Base-by-base conservation (phyloP, 148 eudicot species). In the Arbutus unedo region DNA sequence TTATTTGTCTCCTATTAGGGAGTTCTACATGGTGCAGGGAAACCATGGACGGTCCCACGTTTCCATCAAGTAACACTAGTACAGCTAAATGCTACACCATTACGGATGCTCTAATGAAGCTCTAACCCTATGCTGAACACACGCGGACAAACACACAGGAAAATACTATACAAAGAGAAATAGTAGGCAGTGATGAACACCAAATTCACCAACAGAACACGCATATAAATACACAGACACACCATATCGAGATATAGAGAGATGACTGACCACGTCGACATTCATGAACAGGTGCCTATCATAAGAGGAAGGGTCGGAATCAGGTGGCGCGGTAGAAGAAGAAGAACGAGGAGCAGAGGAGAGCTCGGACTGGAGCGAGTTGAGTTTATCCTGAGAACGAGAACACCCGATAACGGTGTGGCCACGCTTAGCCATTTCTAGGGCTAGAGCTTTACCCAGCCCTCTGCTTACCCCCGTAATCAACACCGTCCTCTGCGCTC, bases 401-500 rank as follows among this genome's bases (percentile, higher is more conserved):
- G 92, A 86, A 81, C 97, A 94, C 38, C 99, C 99, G 31, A 96
- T 87, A 10, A 96, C 85, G 81, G 87, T 87, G 89, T 96, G 98
- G 75, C 98, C 95, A 25, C 90, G 89, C 85, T 85, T 94, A 3
- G 94, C 94, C 83, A 96, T 82, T 66, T 82, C 84, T 76, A 82
- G 74, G 62, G 84, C 84, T 75, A 82, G 62, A 75, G 90, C 88
- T 88, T 62, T 86, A 6, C 91, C 91, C 8, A 90, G 82, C 0
- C 91, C 98, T 81, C 94, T 79, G 90, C 93, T 92, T 15, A 75
- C 84, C 8, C 84, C 84, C 2, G 84, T 82, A 49, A 82, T 82
- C 80, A 96, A 77, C 79, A 96, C 90, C 67, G 98, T 96, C 81
- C 85, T 89, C 23, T 76, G 83, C 14, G 81, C 31, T 76, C 82